Base-by-base conservation (phyloP, 768 basidiomycete species). In the Lentinus brumalis region DNA sequence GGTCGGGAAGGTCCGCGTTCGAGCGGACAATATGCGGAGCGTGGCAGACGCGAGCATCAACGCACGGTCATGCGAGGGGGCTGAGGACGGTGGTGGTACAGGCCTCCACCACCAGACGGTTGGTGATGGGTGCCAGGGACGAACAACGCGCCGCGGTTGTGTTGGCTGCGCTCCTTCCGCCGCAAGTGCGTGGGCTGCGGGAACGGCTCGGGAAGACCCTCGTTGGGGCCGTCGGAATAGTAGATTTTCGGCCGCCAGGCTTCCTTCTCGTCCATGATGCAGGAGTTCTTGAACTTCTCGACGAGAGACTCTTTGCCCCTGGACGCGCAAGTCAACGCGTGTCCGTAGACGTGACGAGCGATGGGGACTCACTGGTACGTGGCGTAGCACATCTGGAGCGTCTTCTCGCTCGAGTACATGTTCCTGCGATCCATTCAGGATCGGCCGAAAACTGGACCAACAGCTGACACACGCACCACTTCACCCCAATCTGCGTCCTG, bases 251-350 rank as follows among this genome's bases (percentile, higher is more conserved):
- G 93, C 26, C 89, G 84, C 88, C 91, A 94, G 14, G 83, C 81
- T 69, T 88, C 87, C 38, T 83, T 83, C 71, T 92, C 90, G 73
- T 94, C 91, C 91, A 95, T 94, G 60, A 94, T 91, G 56, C 86
- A 81, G 30, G 92, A 94, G 68, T 94, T 95, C 71, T 91, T 91
- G 81, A 96, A 96, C 74, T 95, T 94, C 71, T 92, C 91, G 51
- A 96, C 86, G 41, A 94, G 83, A 1, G 92, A 89, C 74, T 93
- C 91, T 71, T 96, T 96, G 50, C 94, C 94, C 77, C 91, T 90
- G 21, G 18, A 49, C 46, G 29, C 9, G 21, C 11, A 35, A 49
- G 46, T 26, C 8, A 49, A 4, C 29, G 9, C 26, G 2, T 35
- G 46, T 29, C 4, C 10, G n/a, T 16, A 8, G n/a, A n/a, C 29